Base-by-base conservation (phyloP, 306 rosid species). In the Neltuma alba region DNA sequence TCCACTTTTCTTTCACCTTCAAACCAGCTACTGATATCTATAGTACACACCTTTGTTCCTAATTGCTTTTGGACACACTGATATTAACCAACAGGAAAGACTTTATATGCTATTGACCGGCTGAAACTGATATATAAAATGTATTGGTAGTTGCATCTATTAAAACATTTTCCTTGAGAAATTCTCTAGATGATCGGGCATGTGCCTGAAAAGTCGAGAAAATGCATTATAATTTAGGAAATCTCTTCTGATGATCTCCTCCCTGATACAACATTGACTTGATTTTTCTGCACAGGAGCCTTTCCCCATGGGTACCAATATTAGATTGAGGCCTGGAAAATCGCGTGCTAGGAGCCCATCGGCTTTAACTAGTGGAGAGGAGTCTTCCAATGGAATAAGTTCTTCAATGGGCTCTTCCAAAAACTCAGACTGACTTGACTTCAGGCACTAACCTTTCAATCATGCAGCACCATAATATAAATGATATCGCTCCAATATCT, bases 271-370 rank as follows among this genome's bases (percentile, higher is more conserved):
- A 61, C 47, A 76, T 62, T 78, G 79, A 64, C 65, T 23, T 28
- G 5, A 50, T 62, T 81, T 84, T 64, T 68, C 48, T 60, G 61
- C 76, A 76, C 83, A 92, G 97, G 96, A 92, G 81, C 97, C 97
- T 68, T 92, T 92, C 67, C 97, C 97, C 72, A 85, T 92, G 92
- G 97, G 96, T 28, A 71, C 79, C 74, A 87, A 84, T 76, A 77
- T 92, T 72, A 83, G 97, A 68, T 72, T 85, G 52, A 90, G 97
- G 76, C 85, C 89, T 13, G 92, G 96, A 80, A 92, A 85, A 74
- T 77, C 86, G 68, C 93, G 92, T 37, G 58, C 57, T 9, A 74
- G 13, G 77, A 89, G 50, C 82, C 71, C 93, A 58, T 86, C 88
- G 7, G 61, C 88, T 45, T 63, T 66, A 31, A 85, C 87, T 45